Evolutionary conservation across 1,284 basidiomycete species (phyloP).

Genomic region (Crocinoboletus sp.): DNA sequence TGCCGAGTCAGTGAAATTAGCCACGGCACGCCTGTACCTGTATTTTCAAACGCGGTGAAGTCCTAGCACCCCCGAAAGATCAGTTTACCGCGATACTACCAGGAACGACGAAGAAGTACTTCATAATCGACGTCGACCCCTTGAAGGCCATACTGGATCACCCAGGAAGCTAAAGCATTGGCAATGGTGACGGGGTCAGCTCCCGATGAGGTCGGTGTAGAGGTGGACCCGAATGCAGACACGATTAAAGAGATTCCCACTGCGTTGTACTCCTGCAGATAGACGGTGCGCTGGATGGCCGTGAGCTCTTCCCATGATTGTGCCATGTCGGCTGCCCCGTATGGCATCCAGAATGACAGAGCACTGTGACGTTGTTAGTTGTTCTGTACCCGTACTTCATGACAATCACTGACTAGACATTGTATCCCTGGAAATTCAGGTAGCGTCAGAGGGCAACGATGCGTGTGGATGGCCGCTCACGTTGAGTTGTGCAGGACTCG

Average conservation of each 20-base stretch:
- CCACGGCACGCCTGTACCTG: constrained; percentile 35
- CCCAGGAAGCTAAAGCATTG: constrained; percentile 44
- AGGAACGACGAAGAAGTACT: constrained; percentile 18
- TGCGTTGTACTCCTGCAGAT: constrained; percentile 32
- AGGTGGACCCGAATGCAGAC: constrained; percentile 48
- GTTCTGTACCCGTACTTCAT: not conserved
- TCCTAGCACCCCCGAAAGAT: constrained; percentile 36
- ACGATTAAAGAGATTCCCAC: constrained; percentile 48
- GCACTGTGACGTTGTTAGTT: constrained; percentile 25
- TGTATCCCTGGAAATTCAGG: constrained; percentile 38
- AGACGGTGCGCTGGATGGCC: constrained; percentile 29
- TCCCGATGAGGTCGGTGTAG: constrained; percentile 42
- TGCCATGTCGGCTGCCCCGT: constrained; percentile 44
- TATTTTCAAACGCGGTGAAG: constrained; percentile 40
- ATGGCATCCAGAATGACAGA: constrained; percentile 40
- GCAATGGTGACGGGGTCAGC: constrained; percentile 38
- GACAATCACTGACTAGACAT: constrained; percentile 38
- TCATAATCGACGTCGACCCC: constrained; percentile 58
- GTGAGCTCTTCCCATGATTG: constrained; percentile 32
- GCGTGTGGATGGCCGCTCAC: constrained; percentile 26
- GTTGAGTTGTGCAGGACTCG: not conserved
- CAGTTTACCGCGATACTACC: not conserved
- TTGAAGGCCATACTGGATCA: constrained; percentile 45
- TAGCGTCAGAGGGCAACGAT: constrained; percentile 4
- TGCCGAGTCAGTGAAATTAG: constrained; percentile 40